phyloP scores from a whole-genome alignment of 768 basidiomycete species.

The Termitomyces sp. region DNA sequence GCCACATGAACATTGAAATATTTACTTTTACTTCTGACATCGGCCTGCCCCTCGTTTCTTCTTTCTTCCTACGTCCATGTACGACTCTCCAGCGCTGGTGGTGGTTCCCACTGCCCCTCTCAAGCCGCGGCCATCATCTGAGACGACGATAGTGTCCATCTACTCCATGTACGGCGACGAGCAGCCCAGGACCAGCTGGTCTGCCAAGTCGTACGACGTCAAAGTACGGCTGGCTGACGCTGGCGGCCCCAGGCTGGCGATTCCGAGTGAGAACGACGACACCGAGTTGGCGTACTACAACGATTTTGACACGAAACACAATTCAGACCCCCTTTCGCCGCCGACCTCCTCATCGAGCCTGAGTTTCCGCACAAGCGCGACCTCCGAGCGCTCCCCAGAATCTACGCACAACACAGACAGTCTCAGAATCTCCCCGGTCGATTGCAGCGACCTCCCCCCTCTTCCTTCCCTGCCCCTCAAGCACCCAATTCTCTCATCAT shows the following conservation, averaged over 20 bases:
- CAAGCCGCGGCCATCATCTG: slow-evolving; percentile 45
- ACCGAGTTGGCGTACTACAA: slow-evolving; percentile 12
- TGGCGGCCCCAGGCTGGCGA: slow-evolving; percentile 18
- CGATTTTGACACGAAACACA: slow-evolving; percentile 3
- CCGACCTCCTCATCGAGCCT: slow-evolving; percentile 19
- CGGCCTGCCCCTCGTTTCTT: slow-evolving; percentile 2
- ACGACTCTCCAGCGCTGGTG: slow-evolving; percentile 36
- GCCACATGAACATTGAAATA: neutral
- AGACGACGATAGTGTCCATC: slow-evolving; percentile 76
- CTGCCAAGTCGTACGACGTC: slow-evolving; percentile 30
- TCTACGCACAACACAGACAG: slow-evolving; percentile 17
- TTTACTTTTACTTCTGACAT: too few species aligned
- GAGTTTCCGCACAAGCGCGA: slow-evolving; percentile 24
- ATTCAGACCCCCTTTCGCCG: neutral
- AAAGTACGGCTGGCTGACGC: slow-evolving; percentile 24
- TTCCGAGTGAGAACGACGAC: slow-evolving; percentile 18
- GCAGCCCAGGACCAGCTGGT: slow-evolving; percentile 39
- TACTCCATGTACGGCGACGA: slow-evolving; percentile 85
- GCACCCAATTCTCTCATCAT: too few species aligned
- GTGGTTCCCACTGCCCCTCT: slow-evolving; percentile 29
- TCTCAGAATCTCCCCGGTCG: slow-evolving; percentile 21
- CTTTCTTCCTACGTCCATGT: slow-evolving; percentile 14
- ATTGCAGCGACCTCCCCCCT: slow-evolving; percentile 26
- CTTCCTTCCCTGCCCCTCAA: slow-evolving; percentile 26
- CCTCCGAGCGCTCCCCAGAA: slow-evolving; percentile 26